Percentiles rank a stretch among this genome's conserved stretches.
phyloP scores from a whole-genome alignment of 306 rosid genomes.

The Oxytropis ochrocephala region DNA sequence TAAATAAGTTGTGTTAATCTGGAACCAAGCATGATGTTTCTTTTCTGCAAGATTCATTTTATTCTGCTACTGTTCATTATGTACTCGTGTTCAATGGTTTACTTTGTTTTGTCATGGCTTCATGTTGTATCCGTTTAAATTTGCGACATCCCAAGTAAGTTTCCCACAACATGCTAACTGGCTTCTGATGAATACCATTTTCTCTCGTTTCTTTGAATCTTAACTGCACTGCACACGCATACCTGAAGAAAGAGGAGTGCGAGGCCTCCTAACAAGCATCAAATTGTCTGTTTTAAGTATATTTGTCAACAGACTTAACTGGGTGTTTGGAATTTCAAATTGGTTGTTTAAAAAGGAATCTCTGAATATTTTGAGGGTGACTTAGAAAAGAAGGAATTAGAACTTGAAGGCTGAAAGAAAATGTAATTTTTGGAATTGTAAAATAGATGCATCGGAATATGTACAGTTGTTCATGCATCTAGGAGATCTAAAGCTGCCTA shows the following conservation, averaged over 20 bases:
- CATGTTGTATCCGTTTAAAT: background rate
- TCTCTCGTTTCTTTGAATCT: background rate
- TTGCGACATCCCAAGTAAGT: background rate
- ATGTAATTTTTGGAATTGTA: background rate
- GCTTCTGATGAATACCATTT: background rate
- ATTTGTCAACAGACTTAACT: background rate
- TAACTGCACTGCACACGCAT: too few relatives aligned
- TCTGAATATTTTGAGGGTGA: background rate
- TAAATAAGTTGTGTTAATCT: slow-evolving; percentile 5
- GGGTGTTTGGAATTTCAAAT: background rate
- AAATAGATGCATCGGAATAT: too few relatives aligned
- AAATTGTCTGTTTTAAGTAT: background rate
- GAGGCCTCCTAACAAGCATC: background rate
- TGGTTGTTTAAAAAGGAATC: background rate
- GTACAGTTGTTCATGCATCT: too few relatives aligned
- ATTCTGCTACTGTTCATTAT: background rate
- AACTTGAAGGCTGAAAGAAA: background rate
- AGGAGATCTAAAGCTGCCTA: too few relatives aligned
- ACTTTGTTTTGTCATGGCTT: background rate
- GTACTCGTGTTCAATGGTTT: background rate
- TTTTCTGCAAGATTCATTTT: background rate
- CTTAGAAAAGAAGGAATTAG: background rate
- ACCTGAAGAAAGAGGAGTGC: background rate
- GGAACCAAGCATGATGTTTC: background rate
- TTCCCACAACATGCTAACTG: background rate